Conservation (phyloP, 345 rosid species). For the Mangifera indica region DNA sequence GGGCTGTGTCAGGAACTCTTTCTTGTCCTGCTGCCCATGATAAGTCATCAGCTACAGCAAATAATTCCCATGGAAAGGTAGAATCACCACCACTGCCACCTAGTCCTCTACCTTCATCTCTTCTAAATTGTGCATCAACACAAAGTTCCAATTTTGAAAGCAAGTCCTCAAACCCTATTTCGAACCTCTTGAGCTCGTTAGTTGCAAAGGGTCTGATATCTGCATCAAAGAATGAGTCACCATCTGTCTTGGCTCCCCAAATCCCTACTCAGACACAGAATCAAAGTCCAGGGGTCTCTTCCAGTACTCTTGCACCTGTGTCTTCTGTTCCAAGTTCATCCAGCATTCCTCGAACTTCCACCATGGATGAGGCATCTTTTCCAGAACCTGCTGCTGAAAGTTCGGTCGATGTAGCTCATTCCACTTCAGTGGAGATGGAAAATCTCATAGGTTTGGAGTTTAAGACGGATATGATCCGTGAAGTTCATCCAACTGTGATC, state of each 20-base stretch:
- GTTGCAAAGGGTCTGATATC: conserved; percentile 91
- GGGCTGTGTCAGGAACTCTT: conserved; percentile 29
- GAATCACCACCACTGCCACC: conserved; percentile 43
- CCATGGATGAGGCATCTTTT: conserved; percentile 36
- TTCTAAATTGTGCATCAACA: conserved; percentile 28
- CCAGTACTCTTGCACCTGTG: conserved; percentile 28
- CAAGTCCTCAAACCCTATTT: conserved; percentile 60
- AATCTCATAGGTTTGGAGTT: conserved; percentile 71
- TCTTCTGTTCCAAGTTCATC: conserved; percentile 44
- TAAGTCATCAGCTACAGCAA: conserved; percentile 21
- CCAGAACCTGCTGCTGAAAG: conserved; percentile 35
- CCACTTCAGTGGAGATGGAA: conserved; percentile 30
- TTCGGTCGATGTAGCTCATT: conserved; percentile 30
- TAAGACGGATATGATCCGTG: conserved; percentile 69
- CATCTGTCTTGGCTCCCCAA: conserved; percentile 34
- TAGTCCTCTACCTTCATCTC: conserved; percentile 42
- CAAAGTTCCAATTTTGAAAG: conserved; percentile 41
- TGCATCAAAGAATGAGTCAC: conserved; percentile 54
- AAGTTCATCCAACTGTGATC: conserved; percentile 71
- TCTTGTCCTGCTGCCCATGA: conserved; percentile 34
- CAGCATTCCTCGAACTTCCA: conserved; percentile 29
- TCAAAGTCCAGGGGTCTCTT: conserved; percentile 35
- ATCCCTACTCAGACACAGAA: conserved; percentile 34
- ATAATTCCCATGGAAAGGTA: conserved; percentile 35
- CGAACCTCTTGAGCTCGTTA: conserved; percentile 83